Base-by-base conservation (phyloP, 1,284 basidiomycete species). In the Leccinum subatratum region DNA sequence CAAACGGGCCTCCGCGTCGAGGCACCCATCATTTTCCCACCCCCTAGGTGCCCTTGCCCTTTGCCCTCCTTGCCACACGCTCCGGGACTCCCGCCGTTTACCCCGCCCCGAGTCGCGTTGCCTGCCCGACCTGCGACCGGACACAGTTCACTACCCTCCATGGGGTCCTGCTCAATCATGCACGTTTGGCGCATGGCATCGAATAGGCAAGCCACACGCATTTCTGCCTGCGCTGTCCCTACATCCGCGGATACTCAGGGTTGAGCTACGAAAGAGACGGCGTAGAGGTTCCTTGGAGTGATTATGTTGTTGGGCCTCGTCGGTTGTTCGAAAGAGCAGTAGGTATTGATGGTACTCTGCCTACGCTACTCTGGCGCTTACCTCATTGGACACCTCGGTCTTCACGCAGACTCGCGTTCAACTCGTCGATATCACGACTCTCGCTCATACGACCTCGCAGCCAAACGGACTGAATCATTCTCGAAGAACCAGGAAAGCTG, bases 161-260 rank as follows among this genome's bases (percentile, higher is more conserved):
- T 74, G 91, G 90, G 3, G n/a, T n/a, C n/a, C 81, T 92, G 25
- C 80, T 91, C 30, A 92, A 92, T 69, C 90, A 92, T 72, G 88
- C 86, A 65, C 86, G 91, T 12, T 79, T 91, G 34, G 81, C 84
- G 3, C 90, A 92, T 73, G 77, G 79, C 20, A 79, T 86, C 61
- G 88, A 89, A 70, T 92, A 86, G 81, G 87, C 86, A 9, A 89
- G 85, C 32, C 90, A 92, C 89, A 64, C 91, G 90, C 70, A 85
- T 92, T 11, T 82, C 83, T 65, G 83, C 83, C 28, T 91, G 88
- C 70, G 88, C 88, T 20, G 78, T 86, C 34, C 73, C 77, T 18
- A 74, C 83, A 16, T 69, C 76, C 5, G 76, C 77, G 1, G 75
- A 81, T 7, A 76, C 81, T 60, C 82, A 82, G 51, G 76, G 77